Evolutionary conservation across 495 filamentous ascomycete species (phyloP), one percentile per base, ranked within the genome.

Genomic region (Tuber brumale): DNA sequence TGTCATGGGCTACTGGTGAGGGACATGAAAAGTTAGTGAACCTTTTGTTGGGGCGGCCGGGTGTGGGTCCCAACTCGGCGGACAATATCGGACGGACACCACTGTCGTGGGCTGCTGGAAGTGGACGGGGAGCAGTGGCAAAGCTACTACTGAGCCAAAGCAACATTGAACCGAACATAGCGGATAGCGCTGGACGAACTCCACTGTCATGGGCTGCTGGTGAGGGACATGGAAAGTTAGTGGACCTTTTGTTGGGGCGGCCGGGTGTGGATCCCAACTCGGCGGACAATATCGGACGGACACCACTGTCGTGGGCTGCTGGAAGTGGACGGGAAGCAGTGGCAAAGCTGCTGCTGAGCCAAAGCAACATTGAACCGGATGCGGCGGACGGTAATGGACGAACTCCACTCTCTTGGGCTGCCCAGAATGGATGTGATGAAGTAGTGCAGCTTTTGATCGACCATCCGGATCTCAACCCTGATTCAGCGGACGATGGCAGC

Each of bases 251-350:
- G n/a, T n/a, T n/a, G n/a, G n/a, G n/a, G n/a, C n/a, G n/a, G n/a
- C n/a, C n/a, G n/a, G n/a, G n/a, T n/a, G n/a, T n/a, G n/a, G n/a
- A n/a, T n/a, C n/a, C n/a, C n/a, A n/a, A n/a, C n/a, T n/a, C n/a
- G n/a, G n/a, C n/a, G n/a, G n/a, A n/a, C n/a, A n/a, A n/a, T n/a
- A n/a, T n/a, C n/a, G 78, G 76, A 51, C 41, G 41, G 8, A 42
- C 41, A 1, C 41, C 41, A 9, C 41, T 42, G 5, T 42, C 41
- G 8, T 42, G 86, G 85, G 87, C 88, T 23, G 86, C 86, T 74
- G 85, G 84, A 37, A 86, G 85, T 27, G 87, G 88, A 9, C 87
- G 88, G 77, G 80, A 82, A 74, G 81, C 81, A n/a, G 76, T 89
- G 31, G 85, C 83, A n/a, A 84, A 86, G 79, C 73, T 87, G 82